Evolutionary conservation across 2,329 filamentous ascomycete species (phyloP).

Genomic region (Pseudogymnoascus sp.): DNA sequence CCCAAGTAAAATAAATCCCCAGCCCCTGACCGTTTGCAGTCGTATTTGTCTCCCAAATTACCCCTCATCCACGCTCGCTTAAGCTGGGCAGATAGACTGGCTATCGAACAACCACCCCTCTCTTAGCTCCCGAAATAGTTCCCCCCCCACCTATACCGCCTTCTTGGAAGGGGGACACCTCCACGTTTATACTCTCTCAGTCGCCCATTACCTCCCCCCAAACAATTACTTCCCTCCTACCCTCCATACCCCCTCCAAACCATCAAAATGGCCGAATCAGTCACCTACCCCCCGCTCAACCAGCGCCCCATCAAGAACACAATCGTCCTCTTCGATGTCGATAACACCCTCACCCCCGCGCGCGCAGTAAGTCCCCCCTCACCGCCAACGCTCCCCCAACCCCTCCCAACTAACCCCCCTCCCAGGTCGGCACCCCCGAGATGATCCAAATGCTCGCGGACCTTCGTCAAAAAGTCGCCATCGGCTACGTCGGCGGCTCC

Average conservation of each 20-base stretch:
- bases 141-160: constrained; percentile 6
- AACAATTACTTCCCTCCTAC: not conserved
- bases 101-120: not conserved
- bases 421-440: constrained; percentile 62
- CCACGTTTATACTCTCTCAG: not conserved
- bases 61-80: constrained; percentile 5
- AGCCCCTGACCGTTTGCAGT: constrained; percentile 3
- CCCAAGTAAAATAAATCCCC: not conserved
- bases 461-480: constrained; percentile 79
- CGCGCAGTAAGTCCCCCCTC: constrained; percentile 52
- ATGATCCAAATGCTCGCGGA: constrained; percentile 73
- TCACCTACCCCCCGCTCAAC: constrained; percentile 57
- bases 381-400: not conserved
- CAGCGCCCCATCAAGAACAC: constrained; percentile 87
- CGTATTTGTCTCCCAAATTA: not conserved
- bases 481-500: constrained; percentile 88
- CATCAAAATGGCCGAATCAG: constrained; percentile 9
- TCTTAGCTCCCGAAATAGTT: constrained; percentile 7
- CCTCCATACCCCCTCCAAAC: not conserved
- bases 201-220: not conserved
- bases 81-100: not conserved
- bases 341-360: constrained; percentile 80
- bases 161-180: not conserved
- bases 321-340: constrained; percentile 92
- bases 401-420: constrained; percentile 12